Evolutionary conservation across 2,329 filamentous ascomycete species (phyloP).

Genomic region (Esteya vermicola): DNA sequence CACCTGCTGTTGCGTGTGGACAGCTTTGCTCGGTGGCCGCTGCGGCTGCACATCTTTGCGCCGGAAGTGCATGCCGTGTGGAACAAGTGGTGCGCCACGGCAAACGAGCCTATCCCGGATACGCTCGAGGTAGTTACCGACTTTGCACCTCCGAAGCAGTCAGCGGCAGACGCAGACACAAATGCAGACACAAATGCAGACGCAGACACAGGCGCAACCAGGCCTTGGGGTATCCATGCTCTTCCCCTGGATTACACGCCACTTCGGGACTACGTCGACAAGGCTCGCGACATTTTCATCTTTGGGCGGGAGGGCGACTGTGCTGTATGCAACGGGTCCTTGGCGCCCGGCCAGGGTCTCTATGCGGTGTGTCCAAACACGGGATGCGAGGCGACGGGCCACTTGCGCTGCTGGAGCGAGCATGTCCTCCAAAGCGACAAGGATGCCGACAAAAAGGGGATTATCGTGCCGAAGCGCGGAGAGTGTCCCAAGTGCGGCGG

Average conservation of each 20-base stretch:
- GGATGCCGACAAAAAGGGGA: constrained; percentile 15
- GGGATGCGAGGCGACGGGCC: constrained; percentile 41
- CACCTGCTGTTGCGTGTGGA: constrained; percentile 65
- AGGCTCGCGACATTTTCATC: constrained; percentile 36
- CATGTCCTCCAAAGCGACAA: constrained; percentile 28
- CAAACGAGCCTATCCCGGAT: constrained; percentile 29
- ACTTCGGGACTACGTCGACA: constrained; percentile 38
- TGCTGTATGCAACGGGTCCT: constrained; percentile 31
- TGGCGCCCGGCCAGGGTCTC: constrained; percentile 34
- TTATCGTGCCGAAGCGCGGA: constrained; percentile 53
- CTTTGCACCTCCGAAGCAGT: constrained; percentile 19
- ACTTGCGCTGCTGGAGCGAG: constrained; percentile 44
- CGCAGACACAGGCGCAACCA: background rate
- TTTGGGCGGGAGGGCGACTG: constrained; percentile 44
- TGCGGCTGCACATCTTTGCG: constrained; percentile 66
- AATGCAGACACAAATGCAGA: background rate
- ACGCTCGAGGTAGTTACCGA: constrained; percentile 44
- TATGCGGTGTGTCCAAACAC: constrained; percentile 41
- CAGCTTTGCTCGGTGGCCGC: constrained; percentile 73
- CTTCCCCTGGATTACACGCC: constrained; percentile 41
- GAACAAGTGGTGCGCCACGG: constrained; percentile 40
- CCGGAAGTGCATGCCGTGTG: constrained; percentile 56
- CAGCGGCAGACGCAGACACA: constrained; percentile 3
- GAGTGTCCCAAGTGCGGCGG: constrained; percentile 56
- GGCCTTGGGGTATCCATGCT: constrained; percentile 33